These are phyloP conservation scores for Takakia lepidozioides DNA, from an alignment of 225 moss, liverwort and hornwort species.

Conservation along the genomic window DNA sequence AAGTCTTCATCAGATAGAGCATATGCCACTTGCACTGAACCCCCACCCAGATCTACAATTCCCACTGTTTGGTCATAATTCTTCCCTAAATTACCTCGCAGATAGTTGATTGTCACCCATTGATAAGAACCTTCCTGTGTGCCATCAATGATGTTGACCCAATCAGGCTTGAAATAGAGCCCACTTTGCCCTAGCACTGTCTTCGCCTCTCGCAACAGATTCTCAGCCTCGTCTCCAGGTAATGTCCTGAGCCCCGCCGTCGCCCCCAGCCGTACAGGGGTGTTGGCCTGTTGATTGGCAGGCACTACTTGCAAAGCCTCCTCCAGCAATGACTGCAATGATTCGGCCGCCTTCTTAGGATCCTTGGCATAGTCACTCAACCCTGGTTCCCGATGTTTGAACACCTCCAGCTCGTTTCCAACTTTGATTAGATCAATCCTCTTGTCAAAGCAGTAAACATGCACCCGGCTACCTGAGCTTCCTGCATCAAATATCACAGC, in stretches of 20 bases:
- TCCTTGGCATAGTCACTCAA: constrained; percentile 28
- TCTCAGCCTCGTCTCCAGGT: constrained; percentile 26
- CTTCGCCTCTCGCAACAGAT: constrained; percentile 25
- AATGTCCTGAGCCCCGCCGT: constrained; percentile 28
- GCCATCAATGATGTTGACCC: constrained; percentile 44
- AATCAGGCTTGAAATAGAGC: constrained; percentile 22
- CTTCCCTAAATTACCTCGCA: constrained; percentile 56
- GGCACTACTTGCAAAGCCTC: constrained; percentile 28
- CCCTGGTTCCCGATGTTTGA: constrained; percentile 30
- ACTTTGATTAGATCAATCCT: constrained; percentile 22
- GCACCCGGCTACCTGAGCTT: constrained; percentile 36
- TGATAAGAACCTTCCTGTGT: constrained; percentile 43
- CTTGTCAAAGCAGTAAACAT: constrained; percentile 29
- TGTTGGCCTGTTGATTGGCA: constrained; percentile 20
- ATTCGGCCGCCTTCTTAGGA: constrained; percentile 23
- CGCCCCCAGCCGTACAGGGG: constrained; percentile 29
- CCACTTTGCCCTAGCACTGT: constrained; percentile 11
- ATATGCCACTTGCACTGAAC: constrained; percentile 79
- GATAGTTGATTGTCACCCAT: constrained; percentile 74
- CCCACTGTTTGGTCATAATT: constrained; percentile 54
- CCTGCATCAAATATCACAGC: constrained; percentile 39
- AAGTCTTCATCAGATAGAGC: constrained; percentile 63
- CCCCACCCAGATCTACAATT: constrained; percentile 80
- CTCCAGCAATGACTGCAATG: constrained; percentile 19
- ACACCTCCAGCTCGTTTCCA: constrained; percentile 24